Evolutionary conservation across 2,329 filamentous ascomycete genomes (phyloP), one percentile per base, ranked within the genome.

Genomic region (Chaetomiaceae sp.): DNA sequence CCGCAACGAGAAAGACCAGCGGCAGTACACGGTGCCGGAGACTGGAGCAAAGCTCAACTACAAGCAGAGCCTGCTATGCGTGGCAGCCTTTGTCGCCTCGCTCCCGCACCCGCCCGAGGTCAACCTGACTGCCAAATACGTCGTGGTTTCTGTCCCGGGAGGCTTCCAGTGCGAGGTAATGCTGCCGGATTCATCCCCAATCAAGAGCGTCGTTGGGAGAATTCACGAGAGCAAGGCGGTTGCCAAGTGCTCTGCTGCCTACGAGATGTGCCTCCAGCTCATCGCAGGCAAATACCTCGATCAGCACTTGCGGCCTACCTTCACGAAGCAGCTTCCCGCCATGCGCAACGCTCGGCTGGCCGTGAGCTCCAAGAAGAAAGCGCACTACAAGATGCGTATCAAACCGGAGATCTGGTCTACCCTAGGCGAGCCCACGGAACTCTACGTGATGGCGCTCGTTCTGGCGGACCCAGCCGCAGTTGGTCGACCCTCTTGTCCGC

Each of bases 291-390:
- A 80, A 2, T 82, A 86, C 55, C 74, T 99, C 5, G 82, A 96
- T 64, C 78, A 84, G 0, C 74, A 90, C 65, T 75, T 97, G 2
- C 79, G 89, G 51, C 89, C 94, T 0, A 80, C 79, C 0, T 88
- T 89, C 55, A 75, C 77, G 18, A 92, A 86, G 64, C 76, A 78
- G 34, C 74, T 94, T 0, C 91, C 90, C 3, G 77, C 74, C 0
- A 92, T 95, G 87, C 80, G 89, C n/a, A 96, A 96, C 67, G 90
- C 91, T 2, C 79, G 84, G 0, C 72, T 96, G 5, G 90, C 91
- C 0, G 77, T 96, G n/a, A 87, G 82, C 58, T 83, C 83, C 21
- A 91, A 90, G 64, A 90, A 87, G 65, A 84, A 79, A 43, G 79
- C 81, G 1, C 74, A 80, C 25, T 97, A 97, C 67, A 70, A 72